Conservation (phyloP, 352 stramenopile species). For the Pythium apleroticum region DNA sequence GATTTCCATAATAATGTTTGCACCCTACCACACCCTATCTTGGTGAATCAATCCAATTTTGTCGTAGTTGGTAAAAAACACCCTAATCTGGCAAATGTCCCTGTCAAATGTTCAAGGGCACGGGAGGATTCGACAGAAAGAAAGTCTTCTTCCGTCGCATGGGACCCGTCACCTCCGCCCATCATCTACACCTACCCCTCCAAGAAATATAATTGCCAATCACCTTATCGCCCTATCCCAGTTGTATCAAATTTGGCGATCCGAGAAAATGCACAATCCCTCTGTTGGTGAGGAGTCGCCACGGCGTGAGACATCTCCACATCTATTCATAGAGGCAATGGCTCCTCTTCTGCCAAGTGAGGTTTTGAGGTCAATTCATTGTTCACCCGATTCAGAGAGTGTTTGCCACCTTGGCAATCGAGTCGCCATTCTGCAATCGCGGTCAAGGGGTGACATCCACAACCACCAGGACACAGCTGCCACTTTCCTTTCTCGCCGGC, state of each 20-base stretch:
- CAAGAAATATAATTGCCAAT: neutral
- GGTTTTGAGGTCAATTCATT: slow-evolving; percentile 5
- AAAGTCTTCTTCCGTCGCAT: neutral
- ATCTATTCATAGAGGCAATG: slow-evolving; percentile 1
- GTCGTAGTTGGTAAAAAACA: no score
- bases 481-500: neutral
- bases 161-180: neutral
- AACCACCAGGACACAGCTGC: neutral
- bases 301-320: neutral
- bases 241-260: neutral
- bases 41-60: no score
- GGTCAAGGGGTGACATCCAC: neutral
- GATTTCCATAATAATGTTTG: no score
- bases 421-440: neutral
- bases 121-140: neutral
- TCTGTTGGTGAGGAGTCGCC: no score
- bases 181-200: neutral
- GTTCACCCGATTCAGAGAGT: no score
- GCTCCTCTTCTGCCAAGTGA: neutral
- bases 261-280: no score
- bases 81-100: no score
- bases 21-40: no score
- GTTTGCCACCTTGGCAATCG: no score
- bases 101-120: no score
- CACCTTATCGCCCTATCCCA: neutral